Evolutionary conservation across 1,139 yeast species (phyloP).

Genomic region (Geotrichum bryndzae): DNA sequence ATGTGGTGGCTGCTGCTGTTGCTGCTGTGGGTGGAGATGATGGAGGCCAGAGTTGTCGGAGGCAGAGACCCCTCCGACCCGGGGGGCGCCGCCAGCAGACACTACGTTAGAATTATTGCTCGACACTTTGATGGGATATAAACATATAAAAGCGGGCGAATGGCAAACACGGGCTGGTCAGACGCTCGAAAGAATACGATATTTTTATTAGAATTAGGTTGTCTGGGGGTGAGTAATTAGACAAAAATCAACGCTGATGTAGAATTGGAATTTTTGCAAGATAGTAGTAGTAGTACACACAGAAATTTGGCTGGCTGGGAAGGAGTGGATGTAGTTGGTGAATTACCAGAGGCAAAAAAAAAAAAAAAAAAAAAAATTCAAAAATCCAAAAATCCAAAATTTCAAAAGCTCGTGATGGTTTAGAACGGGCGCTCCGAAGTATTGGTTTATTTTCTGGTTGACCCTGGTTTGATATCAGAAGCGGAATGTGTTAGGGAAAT

Average conservation of each 20-base stretch:
- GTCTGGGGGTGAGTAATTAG: background rate
- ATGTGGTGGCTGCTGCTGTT: background rate
- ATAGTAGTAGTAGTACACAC: background rate
- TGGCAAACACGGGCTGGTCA: background rate
- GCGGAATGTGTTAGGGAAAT: no score
- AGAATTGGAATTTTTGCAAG: background rate
- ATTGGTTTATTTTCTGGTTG: background rate
- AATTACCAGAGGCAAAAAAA: background rate
- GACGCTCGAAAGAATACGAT: background rate
- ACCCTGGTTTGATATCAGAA: background rate
- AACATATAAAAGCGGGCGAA: background rate
- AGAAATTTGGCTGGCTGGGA: background rate
- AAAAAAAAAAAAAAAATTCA: background rate
- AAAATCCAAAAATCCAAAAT: background rate
- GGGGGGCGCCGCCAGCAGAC: constrained; percentile 5
- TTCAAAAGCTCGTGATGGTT: background rate
- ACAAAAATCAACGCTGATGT: background rate
- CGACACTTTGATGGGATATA: constrained; percentile 1
- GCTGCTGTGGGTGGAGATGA: background rate
- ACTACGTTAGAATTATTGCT: constrained; percentile 9
- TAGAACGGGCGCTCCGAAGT: background rate
- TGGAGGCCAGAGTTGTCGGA: background rate
- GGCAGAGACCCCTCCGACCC: constrained; percentile 1
- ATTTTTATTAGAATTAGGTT: no score
- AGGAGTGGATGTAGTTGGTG: background rate